Conservation (phyloP, 148 eudicot species). For the Fagopyrum homotropicum region DNA sequence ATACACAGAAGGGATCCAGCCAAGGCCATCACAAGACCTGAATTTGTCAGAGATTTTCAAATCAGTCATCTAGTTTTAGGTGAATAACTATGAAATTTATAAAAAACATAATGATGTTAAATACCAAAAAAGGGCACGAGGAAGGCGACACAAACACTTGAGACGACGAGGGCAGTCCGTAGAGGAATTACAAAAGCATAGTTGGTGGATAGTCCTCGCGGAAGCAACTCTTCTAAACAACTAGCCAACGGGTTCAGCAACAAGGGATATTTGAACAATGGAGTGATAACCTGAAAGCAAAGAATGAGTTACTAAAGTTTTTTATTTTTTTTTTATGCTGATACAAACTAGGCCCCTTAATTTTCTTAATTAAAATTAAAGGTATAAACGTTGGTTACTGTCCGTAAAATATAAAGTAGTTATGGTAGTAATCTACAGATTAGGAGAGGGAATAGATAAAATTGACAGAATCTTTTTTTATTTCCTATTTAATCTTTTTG, state of each 20-base stretch:
- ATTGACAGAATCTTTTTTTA: too few species aligned
- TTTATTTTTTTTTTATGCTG: too few species aligned
- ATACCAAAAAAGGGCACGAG: slow-evolving; percentile 67
- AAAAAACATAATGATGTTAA: background rate
- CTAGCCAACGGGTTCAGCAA: slow-evolving; percentile 72
- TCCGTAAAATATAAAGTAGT: too few species aligned
- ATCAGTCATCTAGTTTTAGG: background rate
- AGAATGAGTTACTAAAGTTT: too few species aligned
- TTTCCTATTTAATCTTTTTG: too few species aligned
- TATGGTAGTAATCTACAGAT: too few species aligned
- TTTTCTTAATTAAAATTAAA: too few species aligned
- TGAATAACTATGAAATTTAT: background rate
- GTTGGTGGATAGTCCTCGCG: slow-evolving; percentile 29
- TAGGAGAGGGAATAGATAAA: too few species aligned
- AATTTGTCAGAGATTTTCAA: background rate
- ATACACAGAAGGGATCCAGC: slow-evolving; percentile 64
- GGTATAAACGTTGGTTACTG: too few species aligned
- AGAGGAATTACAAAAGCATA: slow-evolving; percentile 44
- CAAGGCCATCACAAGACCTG: slow-evolving; percentile 74
- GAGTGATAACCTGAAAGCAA: slow-evolving; percentile 79
- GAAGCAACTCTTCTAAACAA: slow-evolving; percentile 67
- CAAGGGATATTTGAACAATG: slow-evolving; percentile 55
- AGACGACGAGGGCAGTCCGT: slow-evolving; percentile 51
- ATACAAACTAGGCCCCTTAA: too few species aligned
- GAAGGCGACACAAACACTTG: slow-evolving; percentile 61